A percentile compares a stretch with the other conserved stretches of the same genome.
phyloP scores from a whole-genome alignment of 148 eudicot species.

The Silene conica region DNA sequence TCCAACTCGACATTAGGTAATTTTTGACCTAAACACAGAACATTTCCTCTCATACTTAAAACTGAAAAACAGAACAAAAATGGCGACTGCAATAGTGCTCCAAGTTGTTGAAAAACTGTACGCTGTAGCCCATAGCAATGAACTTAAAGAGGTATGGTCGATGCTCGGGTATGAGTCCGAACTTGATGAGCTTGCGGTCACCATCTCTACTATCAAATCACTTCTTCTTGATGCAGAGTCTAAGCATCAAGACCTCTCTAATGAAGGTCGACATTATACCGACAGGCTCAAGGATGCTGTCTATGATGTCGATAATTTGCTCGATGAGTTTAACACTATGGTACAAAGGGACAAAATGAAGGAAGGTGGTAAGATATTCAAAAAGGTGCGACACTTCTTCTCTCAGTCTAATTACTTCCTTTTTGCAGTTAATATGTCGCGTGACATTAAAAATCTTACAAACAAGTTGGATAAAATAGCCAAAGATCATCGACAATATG shows the following conservation, averaged over 20 bases:
- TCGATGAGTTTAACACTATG: constrained; percentile 1
- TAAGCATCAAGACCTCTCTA: neutral
- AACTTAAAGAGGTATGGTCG: neutral
- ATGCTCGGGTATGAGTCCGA: neutral
- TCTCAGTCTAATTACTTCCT: too few relatives aligned
- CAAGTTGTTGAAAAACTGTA: neutral
- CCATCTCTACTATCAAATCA: constrained; percentile 6
- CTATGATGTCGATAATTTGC: constrained; percentile 20
- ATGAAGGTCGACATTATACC: neutral
- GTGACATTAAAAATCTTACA: too few relatives aligned
- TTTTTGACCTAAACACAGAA: too few relatives aligned
- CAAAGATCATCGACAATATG: too few relatives aligned
- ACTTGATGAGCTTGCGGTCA: neutral
- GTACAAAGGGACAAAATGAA: neutral
- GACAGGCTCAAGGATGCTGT: constrained; percentile 18
- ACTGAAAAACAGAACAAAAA: too few relatives aligned
- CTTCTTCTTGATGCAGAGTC: constrained; percentile 20
- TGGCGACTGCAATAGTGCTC: neutral
- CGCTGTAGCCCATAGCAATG: neutral
- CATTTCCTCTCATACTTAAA: too few relatives aligned
- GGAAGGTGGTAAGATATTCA: neutral
- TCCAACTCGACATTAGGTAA: too few relatives aligned
- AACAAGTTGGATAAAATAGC: too few relatives aligned
- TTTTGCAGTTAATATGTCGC: too few relatives aligned
- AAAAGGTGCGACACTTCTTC: neutral